Conservation (phyloP, 1,284 basidiomycete species). For the Leccinum huronense region DNA sequence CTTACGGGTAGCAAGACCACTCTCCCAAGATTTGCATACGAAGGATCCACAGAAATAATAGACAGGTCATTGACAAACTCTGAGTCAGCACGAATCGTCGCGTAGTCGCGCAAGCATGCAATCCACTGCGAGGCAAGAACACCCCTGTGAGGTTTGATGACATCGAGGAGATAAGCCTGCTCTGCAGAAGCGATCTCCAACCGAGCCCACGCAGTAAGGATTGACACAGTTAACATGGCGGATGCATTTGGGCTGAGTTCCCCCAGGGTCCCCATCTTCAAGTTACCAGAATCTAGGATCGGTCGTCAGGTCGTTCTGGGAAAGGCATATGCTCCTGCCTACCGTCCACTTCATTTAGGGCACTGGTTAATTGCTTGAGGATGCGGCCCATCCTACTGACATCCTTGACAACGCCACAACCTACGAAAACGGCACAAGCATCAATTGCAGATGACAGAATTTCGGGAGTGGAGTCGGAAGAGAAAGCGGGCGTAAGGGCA, state of each 20-base stretch:
- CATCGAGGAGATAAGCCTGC: slow-evolving; percentile 77
- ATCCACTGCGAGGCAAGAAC: slow-evolving; percentile 87
- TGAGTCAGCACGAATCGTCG: slow-evolving; percentile 84
- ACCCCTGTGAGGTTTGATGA: slow-evolving; percentile 80
- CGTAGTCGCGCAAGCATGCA: slow-evolving; percentile 87
- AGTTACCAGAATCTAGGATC: slow-evolving; percentile 70
- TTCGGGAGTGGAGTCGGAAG: slow-evolving; percentile 92
- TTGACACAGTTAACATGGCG: slow-evolving; percentile 92
- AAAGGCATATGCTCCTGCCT: slow-evolving; percentile 6
- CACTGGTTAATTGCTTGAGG: slow-evolving; percentile 82
- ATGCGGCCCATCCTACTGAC: slow-evolving; percentile 91
- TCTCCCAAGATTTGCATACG: slow-evolving; percentile 84
- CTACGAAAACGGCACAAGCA: slow-evolving; percentile 94
- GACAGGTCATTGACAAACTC: slow-evolving; percentile 78
- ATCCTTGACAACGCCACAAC: slow-evolving; percentile 93
- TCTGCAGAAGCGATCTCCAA: slow-evolving; percentile 77
- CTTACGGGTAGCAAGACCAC: slow-evolving; percentile 88
- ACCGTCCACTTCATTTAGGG: slow-evolving; percentile 91
- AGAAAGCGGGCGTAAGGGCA: slow-evolving; percentile 96
- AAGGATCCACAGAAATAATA: slow-evolving; percentile 69
- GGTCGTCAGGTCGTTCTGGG: slow-evolving; percentile 14
- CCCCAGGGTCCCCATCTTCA: slow-evolving; percentile 84
- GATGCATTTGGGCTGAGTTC: slow-evolving; percentile 92
- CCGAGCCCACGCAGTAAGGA: slow-evolving; percentile 94
- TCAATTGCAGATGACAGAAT: slow-evolving; percentile 91